Evolutionary conservation across 768 basidiomycete species (phyloP).

Genomic region (Thelephora aurantiotincta): DNA sequence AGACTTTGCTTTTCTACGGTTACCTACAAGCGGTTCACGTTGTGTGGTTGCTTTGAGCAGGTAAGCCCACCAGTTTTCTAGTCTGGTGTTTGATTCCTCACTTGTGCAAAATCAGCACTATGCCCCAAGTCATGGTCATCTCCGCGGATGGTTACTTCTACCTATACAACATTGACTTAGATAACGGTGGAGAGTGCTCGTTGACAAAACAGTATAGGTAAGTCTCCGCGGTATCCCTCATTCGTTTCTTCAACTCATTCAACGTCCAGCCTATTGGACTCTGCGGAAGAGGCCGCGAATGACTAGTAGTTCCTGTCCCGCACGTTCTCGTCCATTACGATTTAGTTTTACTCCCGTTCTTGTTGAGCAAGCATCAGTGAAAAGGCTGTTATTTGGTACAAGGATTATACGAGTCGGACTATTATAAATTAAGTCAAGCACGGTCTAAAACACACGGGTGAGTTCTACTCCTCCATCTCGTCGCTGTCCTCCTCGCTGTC

Average conservation of each 20-base stretch:
- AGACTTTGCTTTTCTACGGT: conserved; percentile 86
- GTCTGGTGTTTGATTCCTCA: neutral
- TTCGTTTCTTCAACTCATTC: neutral
- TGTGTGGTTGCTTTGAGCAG: conserved; percentile 84
- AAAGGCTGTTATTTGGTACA: no score
- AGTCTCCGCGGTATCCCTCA: conserved; percentile 6
- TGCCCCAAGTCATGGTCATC: conserved; percentile 95
- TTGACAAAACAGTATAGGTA: conserved; percentile 89
- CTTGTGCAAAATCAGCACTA: conserved; percentile 45
- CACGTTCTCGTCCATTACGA: neutral
- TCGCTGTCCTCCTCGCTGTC: conserved; percentile 61
- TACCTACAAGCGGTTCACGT: conserved; percentile 66
- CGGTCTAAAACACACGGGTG: neutral
- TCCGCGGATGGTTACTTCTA: conserved; percentile 95
- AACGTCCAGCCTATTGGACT: conserved; percentile 6
- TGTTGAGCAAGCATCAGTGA: no score
- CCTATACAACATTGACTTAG: conserved; percentile 88
- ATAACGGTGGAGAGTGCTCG: conserved; percentile 90
- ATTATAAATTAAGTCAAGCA: no score
- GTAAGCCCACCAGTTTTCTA: conserved; percentile 29
- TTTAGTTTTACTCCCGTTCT: neutral
- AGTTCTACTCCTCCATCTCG: conserved; percentile 39
- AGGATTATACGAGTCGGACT: no score
- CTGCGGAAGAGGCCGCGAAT: conserved; percentile 4
- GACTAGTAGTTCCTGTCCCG: neutral